Evolutionary conservation across 106 monocot species (phyloP).

Genomic region (Dendrobium huoshanense): DNA sequence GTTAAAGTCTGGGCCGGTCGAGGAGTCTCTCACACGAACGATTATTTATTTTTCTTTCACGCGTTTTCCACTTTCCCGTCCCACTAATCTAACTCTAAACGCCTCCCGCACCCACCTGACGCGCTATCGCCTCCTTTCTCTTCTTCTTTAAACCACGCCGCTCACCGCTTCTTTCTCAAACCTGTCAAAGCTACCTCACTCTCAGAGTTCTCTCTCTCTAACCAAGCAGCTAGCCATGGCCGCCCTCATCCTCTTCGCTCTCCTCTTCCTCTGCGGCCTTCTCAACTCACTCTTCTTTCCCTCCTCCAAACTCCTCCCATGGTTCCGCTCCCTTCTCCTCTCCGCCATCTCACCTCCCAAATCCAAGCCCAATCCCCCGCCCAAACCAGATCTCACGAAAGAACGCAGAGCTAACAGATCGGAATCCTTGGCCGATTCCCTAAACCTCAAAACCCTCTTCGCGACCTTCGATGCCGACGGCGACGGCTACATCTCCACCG

Average conservation of each 20-base stretch:
- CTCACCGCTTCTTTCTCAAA: not conserved
- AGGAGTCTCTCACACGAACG: too few species aligned
- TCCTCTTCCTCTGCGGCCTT: constrained; percentile 4
- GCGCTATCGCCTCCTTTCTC: not conserved
- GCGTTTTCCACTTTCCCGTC: not conserved
- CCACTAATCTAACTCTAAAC: not conserved
- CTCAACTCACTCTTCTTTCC: constrained; percentile 19
- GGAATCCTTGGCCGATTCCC: not conserved
- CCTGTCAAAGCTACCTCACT: not conserved
- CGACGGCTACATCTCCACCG: constrained; percentile 46
- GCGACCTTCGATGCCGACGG: constrained; percentile 40
- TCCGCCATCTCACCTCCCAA: not conserved
- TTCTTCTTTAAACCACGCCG: too few species aligned
- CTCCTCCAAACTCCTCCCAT: constrained; percentile 14
- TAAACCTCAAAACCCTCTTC: constrained; percentile 23
- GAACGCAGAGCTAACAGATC: not conserved
- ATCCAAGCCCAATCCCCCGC: too few species aligned
- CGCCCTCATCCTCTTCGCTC: constrained; percentile 2
- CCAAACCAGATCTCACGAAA: not conserved
- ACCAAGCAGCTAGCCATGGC: not conserved
- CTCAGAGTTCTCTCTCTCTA: too few species aligned
- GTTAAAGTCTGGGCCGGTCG: too few species aligned
- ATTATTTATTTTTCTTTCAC: not conserved
- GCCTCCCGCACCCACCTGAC: not conserved
- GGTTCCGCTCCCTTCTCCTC: constrained; percentile 17